phyloP scores from a whole-genome alignment of 805 yeast species.

The Blastobotrys chiropterorum region DNA sequence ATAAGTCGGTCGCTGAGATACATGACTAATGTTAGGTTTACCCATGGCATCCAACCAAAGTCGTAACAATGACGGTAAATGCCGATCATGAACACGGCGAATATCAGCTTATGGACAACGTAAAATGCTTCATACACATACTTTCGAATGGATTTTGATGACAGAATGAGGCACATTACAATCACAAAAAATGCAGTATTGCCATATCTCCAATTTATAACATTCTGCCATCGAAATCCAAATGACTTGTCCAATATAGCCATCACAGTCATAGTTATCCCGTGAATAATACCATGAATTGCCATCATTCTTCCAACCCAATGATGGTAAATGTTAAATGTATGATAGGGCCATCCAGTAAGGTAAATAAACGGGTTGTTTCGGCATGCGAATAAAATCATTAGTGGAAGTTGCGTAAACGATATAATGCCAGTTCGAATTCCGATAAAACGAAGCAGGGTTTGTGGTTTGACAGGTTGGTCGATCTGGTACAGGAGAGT shows the following conservation, averaged over 20 bases:
- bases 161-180: constrained; percentile 42
- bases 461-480: neutral
- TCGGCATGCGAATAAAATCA: constrained; percentile 59
- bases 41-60: constrained; percentile 27
- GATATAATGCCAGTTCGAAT: constrained; percentile 40
- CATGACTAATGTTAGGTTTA: constrained; percentile 49
- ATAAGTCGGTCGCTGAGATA: constrained; percentile 65
- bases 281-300: constrained; percentile 47
- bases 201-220: constrained; percentile 30
- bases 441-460: constrained; percentile 23
- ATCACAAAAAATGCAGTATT: constrained; percentile 37
- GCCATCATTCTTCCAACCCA: constrained; percentile 54
- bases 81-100: constrained; percentile 46
- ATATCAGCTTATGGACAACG: constrained; percentile 48
- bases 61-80: constrained; percentile 46
- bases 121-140: constrained; percentile 52
- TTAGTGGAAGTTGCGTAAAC: constrained; percentile 39
- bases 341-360: constrained; percentile 57
- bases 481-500: constrained; percentile 14
- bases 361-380: constrained; percentile 59
- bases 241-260: constrained; percentile 16
- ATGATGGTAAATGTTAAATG: constrained; percentile 56
- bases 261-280: constrained; percentile 21
- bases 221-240: constrained; percentile 6
- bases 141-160: constrained; percentile 45